Conservation (phyloP, 176 grass and related monocot species). For the Cenchrus purpureus region DNA sequence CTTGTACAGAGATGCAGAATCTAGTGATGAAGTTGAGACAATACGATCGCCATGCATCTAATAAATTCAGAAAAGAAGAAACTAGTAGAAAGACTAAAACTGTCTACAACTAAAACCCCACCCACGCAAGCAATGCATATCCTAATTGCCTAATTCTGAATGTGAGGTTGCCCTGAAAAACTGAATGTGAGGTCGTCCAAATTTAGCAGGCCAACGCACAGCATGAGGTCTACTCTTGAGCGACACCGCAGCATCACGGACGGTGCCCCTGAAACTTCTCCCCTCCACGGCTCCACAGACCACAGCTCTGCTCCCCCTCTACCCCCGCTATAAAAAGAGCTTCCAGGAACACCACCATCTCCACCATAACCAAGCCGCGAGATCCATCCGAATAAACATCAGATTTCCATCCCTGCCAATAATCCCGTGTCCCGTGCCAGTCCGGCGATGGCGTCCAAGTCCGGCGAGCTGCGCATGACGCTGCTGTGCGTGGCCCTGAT, state of each 20-base stretch:
- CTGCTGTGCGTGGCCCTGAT: conserved; percentile 49
- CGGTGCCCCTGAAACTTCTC: conserved; percentile 38
- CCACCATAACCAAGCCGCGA: conserved; percentile 21
- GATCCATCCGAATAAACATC: conserved; percentile 32
- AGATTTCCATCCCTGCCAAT: not conserved
- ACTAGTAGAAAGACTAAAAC: not conserved
- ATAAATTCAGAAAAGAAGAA: not conserved
- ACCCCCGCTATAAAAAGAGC: conserved; percentile 35
- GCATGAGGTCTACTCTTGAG: conserved; percentile 22
- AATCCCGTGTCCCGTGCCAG: not conserved
- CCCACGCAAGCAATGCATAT: not conserved
- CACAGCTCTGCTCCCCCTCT: too few species aligned
- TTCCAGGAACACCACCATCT: conserved; percentile 11
- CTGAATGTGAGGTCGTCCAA: conserved; percentile 3
- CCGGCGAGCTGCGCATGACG: conserved; percentile 52
- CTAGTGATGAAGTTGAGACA: not conserved
- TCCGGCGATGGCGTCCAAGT: conserved; percentile 43
- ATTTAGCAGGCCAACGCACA: not conserved
- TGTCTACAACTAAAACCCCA: not conserved
- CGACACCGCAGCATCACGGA: conserved; percentile 21
- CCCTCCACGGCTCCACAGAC: not conserved
- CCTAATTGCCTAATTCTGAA: not conserved
- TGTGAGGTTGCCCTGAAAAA: too few species aligned
- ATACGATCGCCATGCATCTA: not conserved
- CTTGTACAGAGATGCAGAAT: not conserved